Conservation (phyloP, 2,329 filamentous ascomycete species). For the Cytospora paraplurivora region DNA sequence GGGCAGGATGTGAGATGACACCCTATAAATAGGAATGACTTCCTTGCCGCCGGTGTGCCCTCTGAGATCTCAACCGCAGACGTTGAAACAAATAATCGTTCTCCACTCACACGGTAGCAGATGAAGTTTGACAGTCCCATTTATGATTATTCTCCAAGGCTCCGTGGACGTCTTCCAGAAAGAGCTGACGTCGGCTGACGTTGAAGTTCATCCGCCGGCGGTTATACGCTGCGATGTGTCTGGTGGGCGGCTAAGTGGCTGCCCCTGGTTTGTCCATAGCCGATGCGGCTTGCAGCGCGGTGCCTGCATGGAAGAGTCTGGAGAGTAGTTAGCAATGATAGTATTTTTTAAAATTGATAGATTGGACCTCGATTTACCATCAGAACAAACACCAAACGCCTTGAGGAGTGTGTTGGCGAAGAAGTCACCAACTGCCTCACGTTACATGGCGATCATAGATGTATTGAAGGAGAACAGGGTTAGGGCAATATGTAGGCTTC, state of each 20-base stretch:
- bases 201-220: conserved; percentile 18
- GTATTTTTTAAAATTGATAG: neutral
- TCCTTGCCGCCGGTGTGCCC: conserved; percentile 8
- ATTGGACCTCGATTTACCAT: neutral
- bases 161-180: neutral
- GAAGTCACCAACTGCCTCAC: neutral
- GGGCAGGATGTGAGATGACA: conserved; percentile 7
- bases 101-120: neutral
- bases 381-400: too few relatives aligned
- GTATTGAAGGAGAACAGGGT: neutral
- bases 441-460: too few relatives aligned
- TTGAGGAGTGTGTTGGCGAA: neutral
- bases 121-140: neutral
- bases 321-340: conserved; percentile 16
- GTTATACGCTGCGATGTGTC: conserved; percentile 16
- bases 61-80: conserved; percentile 1
- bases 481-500: neutral
- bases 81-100: neutral
- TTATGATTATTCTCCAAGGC: neutral
- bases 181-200: neutral
- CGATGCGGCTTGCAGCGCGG: conserved; percentile 2
- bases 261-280: conserved; percentile 24
- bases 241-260: conserved; percentile 26
- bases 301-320: conserved; percentile 3
- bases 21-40: neutral